Conservation (phyloP, 306 rosid species). For the Trifolium subterraneum region DNA sequence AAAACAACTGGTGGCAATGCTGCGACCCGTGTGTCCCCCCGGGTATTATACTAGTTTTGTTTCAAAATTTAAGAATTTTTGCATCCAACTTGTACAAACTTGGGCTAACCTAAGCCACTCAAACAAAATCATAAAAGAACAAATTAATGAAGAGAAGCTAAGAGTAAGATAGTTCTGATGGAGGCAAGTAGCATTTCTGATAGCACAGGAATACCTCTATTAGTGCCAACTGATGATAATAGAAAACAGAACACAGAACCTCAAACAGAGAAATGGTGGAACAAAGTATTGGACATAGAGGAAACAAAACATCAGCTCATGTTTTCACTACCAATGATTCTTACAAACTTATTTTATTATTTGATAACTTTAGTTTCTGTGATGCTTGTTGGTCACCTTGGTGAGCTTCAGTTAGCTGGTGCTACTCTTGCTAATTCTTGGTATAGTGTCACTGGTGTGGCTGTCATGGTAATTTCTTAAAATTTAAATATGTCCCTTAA, state of each 20-base stretch:
- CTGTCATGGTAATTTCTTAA: slow-evolving; percentile 63
- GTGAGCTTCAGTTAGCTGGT: slow-evolving; percentile 83
- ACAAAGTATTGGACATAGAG: slow-evolving; percentile 59
- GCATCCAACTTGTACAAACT: too few relatives aligned
- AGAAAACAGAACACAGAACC: neutral
- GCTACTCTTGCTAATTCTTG: slow-evolving; percentile 80
- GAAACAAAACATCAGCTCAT: slow-evolving; percentile 65
- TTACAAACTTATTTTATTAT: slow-evolving; percentile 66
- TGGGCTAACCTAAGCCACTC: too few relatives aligned
- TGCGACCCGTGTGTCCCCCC: too few relatives aligned
- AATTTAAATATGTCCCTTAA: too few relatives aligned
- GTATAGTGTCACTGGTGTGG: slow-evolving; percentile 73
- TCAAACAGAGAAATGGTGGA: slow-evolving; percentile 47
- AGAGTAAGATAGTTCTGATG: neutral
- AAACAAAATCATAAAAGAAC: neutral
- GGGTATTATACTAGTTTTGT: too few relatives aligned
- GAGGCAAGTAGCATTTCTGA: neutral
- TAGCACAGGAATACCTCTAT: slow-evolving; percentile 19
- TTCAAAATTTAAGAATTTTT: too few relatives aligned
- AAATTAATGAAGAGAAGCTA: neutral
- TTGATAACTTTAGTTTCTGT: slow-evolving; percentile 67
- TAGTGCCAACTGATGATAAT: slow-evolving; percentile 13
- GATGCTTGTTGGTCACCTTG: slow-evolving; percentile 92
- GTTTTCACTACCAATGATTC: slow-evolving; percentile 72
- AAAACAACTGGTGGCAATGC: too few relatives aligned